A percentile compares a stretch with the other conserved stretches of the same genome.
These are phyloP conservation scores for Triticum monococcum DNA, from an alignment of 176 grass and related monocot genomes.

Conservation along the genomic window DNA sequence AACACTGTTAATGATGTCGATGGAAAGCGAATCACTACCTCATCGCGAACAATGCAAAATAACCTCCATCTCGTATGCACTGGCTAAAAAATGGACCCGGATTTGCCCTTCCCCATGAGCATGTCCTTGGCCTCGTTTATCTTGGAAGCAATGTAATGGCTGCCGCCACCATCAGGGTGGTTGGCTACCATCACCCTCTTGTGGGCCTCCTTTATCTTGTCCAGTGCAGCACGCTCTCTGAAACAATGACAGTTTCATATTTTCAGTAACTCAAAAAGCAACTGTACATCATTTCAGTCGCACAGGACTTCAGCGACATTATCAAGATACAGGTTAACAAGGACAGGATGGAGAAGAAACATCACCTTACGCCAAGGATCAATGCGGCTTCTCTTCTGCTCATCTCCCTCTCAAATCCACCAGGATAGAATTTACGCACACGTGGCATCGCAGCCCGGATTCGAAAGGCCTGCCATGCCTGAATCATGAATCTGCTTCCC, in stretches of 20 bases:
- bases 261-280: neutral
- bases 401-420: slow-evolving; percentile 87
- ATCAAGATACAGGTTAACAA: neutral
- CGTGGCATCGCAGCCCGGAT: slow-evolving; percentile 45
- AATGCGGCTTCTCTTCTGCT: slow-evolving; percentile 72
- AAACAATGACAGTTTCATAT: neutral
- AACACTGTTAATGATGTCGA: neutral
- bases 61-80: neutral
- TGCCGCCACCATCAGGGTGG: slow-evolving; percentile 85
- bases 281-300: neutral
- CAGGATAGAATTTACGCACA: slow-evolving; percentile 70
- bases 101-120: slow-evolving; percentile 52
- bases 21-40: slow-evolving; percentile 12
- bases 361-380: slow-evolving; percentile 84
- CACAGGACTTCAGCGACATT: neutral
- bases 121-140: slow-evolving; percentile 95
- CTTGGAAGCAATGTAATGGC: slow-evolving; percentile 86
- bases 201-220: slow-evolving; percentile 94
- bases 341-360: neutral
- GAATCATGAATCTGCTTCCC: slow-evolving; percentile 62
- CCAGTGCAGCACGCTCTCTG: slow-evolving; percentile 66
- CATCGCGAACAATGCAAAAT: neutral
- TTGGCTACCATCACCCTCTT: slow-evolving; percentile 89
- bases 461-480: slow-evolving; percentile 69
- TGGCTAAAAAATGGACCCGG: slow-evolving; percentile 44